Base-by-base conservation (phyloP, 2,329 filamentous ascomycete species). In the Epichloe hybrida region DNA sequence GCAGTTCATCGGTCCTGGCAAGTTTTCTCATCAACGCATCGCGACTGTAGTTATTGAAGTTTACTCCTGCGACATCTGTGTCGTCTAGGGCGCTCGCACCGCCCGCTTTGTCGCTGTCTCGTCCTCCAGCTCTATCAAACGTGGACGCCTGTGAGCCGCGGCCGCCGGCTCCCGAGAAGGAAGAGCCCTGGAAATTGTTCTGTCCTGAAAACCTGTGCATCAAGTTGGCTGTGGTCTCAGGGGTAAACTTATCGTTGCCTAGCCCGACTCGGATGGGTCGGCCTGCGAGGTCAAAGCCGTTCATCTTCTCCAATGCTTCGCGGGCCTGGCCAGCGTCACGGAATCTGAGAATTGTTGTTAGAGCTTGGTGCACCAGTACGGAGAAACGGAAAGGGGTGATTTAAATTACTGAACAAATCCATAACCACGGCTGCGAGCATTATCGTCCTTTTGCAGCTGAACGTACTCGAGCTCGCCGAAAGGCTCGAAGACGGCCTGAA, bases 191-290 rank as follows among this genome's bases (percentile, higher is more conserved):
- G 68, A 83, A 93, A 66, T 80, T 79, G 69, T 81, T 83, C 69
- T 86, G 84, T 65, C 86, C 84, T 68, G 88, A 86, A 75, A 95
- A 94, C 71, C 88, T 88, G 74, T 94, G 88, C 65, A 95, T 75
- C 66, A 95, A 80, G 72, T 88, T 90, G 68, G 88, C 86, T 70
- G 88, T 95, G 70, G 89, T 93, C 73, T 97, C 93, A 64, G 90
- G 86, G 71, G 90, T 97, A 72, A 97, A 97, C 81, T 97, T 97
- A 86, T 98, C 93, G 75, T 96, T 98, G 71, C 93, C 93, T 74
- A 98, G 88, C 70, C 93, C 93, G 69, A 98, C 94, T 66, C 93
- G 89, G 68, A 98, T 97, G 57, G 90, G 89, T 66, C 93, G 90
- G 70, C 90, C 90, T 62, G 93, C 93, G 60, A 98, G 83, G 71